Evolutionary conservation across 495 filamentous ascomycete species (phyloP).

Genomic region (Tuber indicum): DNA sequence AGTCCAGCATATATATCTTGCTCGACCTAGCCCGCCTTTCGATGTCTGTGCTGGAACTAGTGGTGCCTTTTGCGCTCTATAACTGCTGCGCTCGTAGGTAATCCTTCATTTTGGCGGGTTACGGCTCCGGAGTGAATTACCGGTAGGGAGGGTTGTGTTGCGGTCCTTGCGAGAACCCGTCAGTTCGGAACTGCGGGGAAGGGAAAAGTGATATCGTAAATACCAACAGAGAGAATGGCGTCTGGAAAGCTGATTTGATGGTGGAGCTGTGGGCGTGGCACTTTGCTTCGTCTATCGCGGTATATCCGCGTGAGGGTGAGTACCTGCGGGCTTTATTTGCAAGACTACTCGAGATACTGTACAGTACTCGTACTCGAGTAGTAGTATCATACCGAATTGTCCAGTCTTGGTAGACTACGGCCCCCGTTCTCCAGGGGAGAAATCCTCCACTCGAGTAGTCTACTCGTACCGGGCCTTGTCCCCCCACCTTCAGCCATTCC

Average conservation of each 20-base stretch:
- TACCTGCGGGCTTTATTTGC: background rate
- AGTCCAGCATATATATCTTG: slow-evolving; percentile 30
- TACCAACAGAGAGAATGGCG: slow-evolving; percentile 24
- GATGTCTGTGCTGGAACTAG: slow-evolving; percentile 5
- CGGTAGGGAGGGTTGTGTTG: slow-evolving; percentile 28
- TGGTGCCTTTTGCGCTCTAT: slow-evolving; percentile 16
- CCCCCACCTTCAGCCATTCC: background rate
- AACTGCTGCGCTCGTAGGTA: slow-evolving; percentile 7
- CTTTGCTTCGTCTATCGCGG: background rate
- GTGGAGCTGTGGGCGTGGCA: background rate
- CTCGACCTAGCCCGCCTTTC: slow-evolving; percentile 18
- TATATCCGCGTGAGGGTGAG: background rate
- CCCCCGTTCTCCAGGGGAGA: background rate
- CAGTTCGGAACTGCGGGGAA: background rate
- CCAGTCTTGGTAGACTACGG: too few species aligned
- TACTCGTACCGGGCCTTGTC: background rate
- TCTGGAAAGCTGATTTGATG: slow-evolving; percentile 35
- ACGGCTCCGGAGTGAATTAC: too few species aligned
- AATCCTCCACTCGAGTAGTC: too few species aligned
- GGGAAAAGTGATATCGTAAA: background rate
- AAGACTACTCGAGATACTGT: background rate
- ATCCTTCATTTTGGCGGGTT: slow-evolving; percentile 5
- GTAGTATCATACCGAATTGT: too few species aligned
- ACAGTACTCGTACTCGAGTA: too few species aligned
- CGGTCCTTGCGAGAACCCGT: slow-evolving; percentile 14